Evolutionary conservation across 495 filamentous ascomycete species (phyloP).

Genomic region (Penicillium verhagenii): DNA sequence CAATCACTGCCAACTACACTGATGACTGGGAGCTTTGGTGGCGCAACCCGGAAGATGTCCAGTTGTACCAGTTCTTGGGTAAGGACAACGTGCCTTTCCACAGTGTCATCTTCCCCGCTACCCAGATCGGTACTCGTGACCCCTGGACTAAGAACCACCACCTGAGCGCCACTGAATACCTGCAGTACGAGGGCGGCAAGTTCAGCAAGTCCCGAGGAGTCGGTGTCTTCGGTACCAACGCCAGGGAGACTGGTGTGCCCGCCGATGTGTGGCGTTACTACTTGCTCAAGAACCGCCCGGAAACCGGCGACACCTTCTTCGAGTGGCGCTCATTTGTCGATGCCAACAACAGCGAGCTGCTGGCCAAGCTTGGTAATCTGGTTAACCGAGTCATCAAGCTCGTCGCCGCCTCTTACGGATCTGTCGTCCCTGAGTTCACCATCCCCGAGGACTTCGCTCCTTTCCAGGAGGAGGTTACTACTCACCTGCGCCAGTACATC

Average conservation of each 20-base stretch:
- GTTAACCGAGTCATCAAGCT: slow-evolving; percentile 94
- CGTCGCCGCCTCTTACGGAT: slow-evolving; percentile 70
- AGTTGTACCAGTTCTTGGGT: slow-evolving; percentile 96
- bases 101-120: slow-evolving; percentile 86
- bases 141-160: slow-evolving; percentile 91
- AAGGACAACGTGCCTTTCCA: slow-evolving; percentile 97
- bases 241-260: slow-evolving; percentile 82
- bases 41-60: slow-evolving; percentile 83
- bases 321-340: slow-evolving; percentile 83
- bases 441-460: slow-evolving; percentile 43
- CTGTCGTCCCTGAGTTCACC: slow-evolving; percentile 65
- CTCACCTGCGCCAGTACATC: slow-evolving; percentile 65
- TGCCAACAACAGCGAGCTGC: slow-evolving; percentile 85
- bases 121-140: slow-evolving; percentile 78
- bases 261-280: slow-evolving; percentile 93
- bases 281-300: slow-evolving; percentile 82
- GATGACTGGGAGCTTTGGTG: slow-evolving; percentile 94
- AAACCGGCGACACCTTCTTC: slow-evolving; percentile 87
- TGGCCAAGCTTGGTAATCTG: slow-evolving; percentile 91
- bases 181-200: slow-evolving; percentile 94
- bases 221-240: slow-evolving; percentile 88
- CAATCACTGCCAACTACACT: slow-evolving; percentile 92
- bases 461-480: slow-evolving; percentile 56
- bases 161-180: slow-evolving; percentile 88
- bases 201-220: slow-evolving; percentile 91